Evolutionary conservation across 805 yeast species (phyloP).

Genomic region (Wickerhamomyces hampshirensis): DNA sequence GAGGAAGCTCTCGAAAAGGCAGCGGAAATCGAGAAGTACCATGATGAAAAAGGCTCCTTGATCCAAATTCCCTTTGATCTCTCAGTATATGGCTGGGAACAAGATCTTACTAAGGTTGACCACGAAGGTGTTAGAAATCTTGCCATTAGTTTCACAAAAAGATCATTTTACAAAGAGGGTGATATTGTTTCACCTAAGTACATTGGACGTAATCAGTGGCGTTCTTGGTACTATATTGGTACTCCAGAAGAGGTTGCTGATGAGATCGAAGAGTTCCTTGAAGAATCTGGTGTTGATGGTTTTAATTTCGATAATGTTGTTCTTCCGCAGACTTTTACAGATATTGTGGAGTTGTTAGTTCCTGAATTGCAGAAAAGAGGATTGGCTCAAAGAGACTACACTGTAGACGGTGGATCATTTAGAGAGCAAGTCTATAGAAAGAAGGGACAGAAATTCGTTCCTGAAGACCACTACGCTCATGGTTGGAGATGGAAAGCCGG

Average conservation of each 20-base stretch:
- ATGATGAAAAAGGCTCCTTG: conserved; percentile 37
- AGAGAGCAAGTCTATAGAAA: conserved; percentile 29
- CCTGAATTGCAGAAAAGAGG: conserved; percentile 36
- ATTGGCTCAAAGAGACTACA: conserved; percentile 28
- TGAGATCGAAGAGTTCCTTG: conserved; percentile 36
- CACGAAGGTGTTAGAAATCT: conserved; percentile 30
- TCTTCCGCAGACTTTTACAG: conserved; percentile 35
- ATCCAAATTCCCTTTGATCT: conserved; percentile 40
- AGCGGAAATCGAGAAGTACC: conserved; percentile 29
- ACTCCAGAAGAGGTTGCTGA: conserved; percentile 37
- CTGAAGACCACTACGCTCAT: conserved; percentile 21
- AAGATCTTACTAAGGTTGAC: conserved; percentile 32
- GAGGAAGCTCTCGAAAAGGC: conserved; percentile 38
- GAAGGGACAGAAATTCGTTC: conserved; percentile 19
- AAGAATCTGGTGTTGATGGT: conserved; percentile 36
- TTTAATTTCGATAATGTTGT: conserved; percentile 36
- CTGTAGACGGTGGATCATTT: conserved; percentile 27
- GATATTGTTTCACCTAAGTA: conserved; percentile 26
- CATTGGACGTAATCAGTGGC: conserved; percentile 21
- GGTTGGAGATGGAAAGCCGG: conserved; percentile 23
- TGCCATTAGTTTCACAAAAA: conserved; percentile 24
- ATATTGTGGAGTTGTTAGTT: conserved; percentile 31
- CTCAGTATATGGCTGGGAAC: conserved; percentile 39
- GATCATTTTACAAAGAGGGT: conserved; percentile 15
- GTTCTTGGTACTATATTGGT: conserved; percentile 25